Conservation (phyloP, 2,329 filamentous ascomycete genomes). For the Botrytis deweyae region DNA sequence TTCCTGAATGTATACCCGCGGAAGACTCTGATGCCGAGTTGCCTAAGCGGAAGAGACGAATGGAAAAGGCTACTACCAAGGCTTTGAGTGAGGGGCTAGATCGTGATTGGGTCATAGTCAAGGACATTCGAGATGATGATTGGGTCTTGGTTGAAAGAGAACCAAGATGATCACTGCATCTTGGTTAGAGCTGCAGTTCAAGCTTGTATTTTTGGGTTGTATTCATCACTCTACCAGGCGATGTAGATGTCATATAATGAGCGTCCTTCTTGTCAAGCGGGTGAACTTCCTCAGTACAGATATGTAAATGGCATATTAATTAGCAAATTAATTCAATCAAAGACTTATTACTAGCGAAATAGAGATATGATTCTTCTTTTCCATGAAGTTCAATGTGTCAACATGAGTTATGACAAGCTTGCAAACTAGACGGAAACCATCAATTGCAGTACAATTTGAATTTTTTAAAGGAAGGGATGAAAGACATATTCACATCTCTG, state of each 20-base stretch:
- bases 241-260: background rate
- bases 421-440: background rate
- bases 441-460: too few species aligned
- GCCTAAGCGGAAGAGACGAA: background rate
- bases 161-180: background rate
- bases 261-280: background rate
- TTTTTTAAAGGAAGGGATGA: background rate
- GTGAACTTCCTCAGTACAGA: accelerated
- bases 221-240: too few species aligned
- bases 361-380: background rate
- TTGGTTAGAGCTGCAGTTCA: background rate
- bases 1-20: too few species aligned
- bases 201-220: background rate
- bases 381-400: background rate
- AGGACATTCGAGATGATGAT: background rate
- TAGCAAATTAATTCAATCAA: background rate
- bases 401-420: accelerated
- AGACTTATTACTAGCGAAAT: background rate
- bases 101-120: background rate
- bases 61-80: background rate
- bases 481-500: background rate
- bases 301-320: background rate
- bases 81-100: background rate
- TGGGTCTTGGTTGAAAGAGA: background rate
- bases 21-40: background rate